Evolutionary conservation across 257 asterid species (phyloP), one percentile per base, ranked within the genome.

Genomic region (Solanum lignicaule): DNA sequence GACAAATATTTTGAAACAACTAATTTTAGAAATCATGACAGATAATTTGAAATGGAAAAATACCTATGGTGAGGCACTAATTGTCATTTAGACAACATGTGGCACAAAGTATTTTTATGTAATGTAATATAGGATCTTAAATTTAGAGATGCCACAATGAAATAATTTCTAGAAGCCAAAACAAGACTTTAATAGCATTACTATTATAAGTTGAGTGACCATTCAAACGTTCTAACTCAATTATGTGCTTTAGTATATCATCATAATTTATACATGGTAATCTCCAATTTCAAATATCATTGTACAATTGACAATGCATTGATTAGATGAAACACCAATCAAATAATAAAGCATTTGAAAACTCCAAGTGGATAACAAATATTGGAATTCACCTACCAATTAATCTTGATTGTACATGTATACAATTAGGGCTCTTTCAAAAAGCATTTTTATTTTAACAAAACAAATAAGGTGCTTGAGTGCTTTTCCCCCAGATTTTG

Each of bases 311-410:
- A 46, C n/a, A 29, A 27, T 46, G 41, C 68, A 46, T 81, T 46
- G 65, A 81, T 16, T 46, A 81, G 66, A 46, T 62, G 27, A 69
- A 46, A 46, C 39, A 81, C 38, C 68, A 9, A 46, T 81, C 11
- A 46, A 81, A 29, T 81, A 81, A 81, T 84, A 62, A 33, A 36
- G 12, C 11, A 7, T 65, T 35, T 13, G 4, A 5, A 14, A 58
- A 60, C 41, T 27, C 73, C 27, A 83, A 88, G 73, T 88, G 87
- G 66, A 83, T 46, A 74, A 86, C 29, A 74, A 39, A 29, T 86
- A 74, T 73, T 68, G 23, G 62, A 41, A 52, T 5, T 72, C 87
- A 90, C 90, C 90, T 48, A 90, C 89, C 68, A 55, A 18, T 72
- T 68, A 36, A 1, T 76, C 35, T n/a, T 76, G 12, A 76, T 39